phyloP scores from a whole-genome alignment of 805 yeast species.

The Candida peoriensis region DNA sequence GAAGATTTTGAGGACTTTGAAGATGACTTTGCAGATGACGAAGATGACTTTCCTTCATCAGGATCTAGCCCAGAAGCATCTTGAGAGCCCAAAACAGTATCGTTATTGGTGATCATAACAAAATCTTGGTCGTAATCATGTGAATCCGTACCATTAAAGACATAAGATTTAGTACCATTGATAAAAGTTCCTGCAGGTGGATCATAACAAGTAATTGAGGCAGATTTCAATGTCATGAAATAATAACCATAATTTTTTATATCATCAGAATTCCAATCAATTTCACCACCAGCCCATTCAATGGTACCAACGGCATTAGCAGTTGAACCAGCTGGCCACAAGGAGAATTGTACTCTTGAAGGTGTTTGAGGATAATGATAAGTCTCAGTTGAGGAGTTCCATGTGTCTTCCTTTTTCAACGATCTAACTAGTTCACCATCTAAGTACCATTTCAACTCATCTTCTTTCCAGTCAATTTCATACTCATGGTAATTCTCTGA shows the following conservation, averaged over 20 bases:
- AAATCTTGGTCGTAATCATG: slow-evolving; percentile 44
- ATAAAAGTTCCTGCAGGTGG: slow-evolving; percentile 52
- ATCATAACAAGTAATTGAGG: slow-evolving; percentile 65
- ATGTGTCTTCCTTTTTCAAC: slow-evolving; percentile 54
- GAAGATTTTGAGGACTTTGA: slow-evolving; percentile 14
- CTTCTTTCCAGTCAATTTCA: slow-evolving; percentile 79
- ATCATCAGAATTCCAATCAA: slow-evolving; percentile 79
- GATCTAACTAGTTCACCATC: slow-evolving; percentile 69
- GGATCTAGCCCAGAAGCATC: slow-evolving; percentile 67
- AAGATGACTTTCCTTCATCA: slow-evolving; percentile 24
- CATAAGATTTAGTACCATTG: slow-evolving; percentile 46
- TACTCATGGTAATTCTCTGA: slow-evolving; percentile 68
- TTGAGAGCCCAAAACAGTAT: slow-evolving; percentile 52
- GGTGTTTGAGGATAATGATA: slow-evolving; percentile 73
- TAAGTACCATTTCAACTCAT: slow-evolving; percentile 60
- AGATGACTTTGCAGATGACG: slow-evolving; percentile 15
- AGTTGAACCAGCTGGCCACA: slow-evolving; percentile 73
- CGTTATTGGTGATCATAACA: slow-evolving; percentile 58
- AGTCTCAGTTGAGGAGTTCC: slow-evolving; percentile 51
- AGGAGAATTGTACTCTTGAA: slow-evolving; percentile 61
- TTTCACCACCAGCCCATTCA: slow-evolving; percentile 84
- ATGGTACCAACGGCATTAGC: slow-evolving; percentile 54
- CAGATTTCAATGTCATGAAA: slow-evolving; percentile 57
- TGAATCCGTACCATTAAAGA: slow-evolving; percentile 41
- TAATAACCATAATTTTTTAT: slow-evolving; percentile 75